These are phyloP conservation scores for Odontarrhena argentea DNA, from an alignment of 345 rosid genomes.

Conservation along the genomic window DNA sequence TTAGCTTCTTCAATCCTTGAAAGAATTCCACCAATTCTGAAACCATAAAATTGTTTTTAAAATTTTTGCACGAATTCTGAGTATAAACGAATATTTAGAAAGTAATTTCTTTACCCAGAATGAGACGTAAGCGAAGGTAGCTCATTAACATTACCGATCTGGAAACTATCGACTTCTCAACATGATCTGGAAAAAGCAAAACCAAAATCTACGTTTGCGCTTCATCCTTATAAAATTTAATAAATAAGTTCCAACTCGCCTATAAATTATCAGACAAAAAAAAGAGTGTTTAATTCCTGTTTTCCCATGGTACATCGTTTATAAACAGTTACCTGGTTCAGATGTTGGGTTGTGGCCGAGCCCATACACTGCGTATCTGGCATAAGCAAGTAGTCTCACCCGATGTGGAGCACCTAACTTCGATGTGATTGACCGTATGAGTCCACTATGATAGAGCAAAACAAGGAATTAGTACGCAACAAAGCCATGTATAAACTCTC, in stretches of 20 bases:
- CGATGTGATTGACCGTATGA: slow-evolving; percentile 61
- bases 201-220: slow-evolving; percentile 2
- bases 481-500: background rate
- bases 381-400: slow-evolving; percentile 67
- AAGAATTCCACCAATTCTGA: slow-evolving; percentile 56
- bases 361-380: slow-evolving; percentile 64
- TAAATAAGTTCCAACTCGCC: background rate
- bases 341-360: slow-evolving; percentile 48
- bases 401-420: slow-evolving; percentile 67
- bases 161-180: slow-evolving; percentile 35
- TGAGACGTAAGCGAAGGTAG: slow-evolving; percentile 55
- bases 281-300: no score
- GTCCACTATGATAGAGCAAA: slow-evolving; percentile 52
- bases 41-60: background rate
- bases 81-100: background rate
- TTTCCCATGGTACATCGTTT: no score
- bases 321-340: slow-evolving; percentile 45
- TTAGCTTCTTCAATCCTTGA: slow-evolving; percentile 54
- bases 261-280: background rate
- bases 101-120: slow-evolving; percentile 52
- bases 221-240: slow-evolving; percentile 1
- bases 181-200: slow-evolving; percentile 45
- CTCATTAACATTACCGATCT: slow-evolving; percentile 45
- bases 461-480: background rate
- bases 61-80: background rate